Conservation (phyloP, 495 filamentous ascomycete species). For the Aspergillus campestris region DNA sequence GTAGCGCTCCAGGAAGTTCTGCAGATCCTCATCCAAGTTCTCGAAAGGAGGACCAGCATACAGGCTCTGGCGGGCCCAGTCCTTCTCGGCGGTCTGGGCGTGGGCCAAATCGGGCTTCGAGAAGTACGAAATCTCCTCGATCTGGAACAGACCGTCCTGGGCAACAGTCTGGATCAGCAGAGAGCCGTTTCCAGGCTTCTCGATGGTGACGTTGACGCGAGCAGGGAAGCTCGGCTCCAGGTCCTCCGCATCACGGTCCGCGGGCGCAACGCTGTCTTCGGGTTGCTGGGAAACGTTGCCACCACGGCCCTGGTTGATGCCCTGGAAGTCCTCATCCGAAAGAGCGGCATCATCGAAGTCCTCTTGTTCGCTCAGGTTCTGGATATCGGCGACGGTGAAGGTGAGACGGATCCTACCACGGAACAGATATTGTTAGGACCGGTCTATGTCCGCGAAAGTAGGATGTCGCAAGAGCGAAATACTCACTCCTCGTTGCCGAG, state of each 20-base stretch:
- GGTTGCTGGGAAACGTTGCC: constrained; percentile 46
- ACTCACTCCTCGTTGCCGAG: constrained; percentile 82
- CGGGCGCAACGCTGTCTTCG: constrained; percentile 49
- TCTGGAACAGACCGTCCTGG: constrained; percentile 77
- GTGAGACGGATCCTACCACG: constrained; percentile 68
- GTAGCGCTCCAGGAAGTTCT: constrained; percentile 85
- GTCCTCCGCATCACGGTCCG: constrained; percentile 48
- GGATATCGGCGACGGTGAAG: constrained; percentile 90
- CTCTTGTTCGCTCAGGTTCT: constrained; percentile 57
- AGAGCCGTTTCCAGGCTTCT: constrained; percentile 74
- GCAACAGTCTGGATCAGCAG: constrained; percentile 80
- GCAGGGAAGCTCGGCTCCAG: constrained; percentile 62
- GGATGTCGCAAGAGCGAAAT: neutral
- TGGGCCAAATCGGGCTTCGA: constrained; percentile 61
- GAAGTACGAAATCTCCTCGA: constrained; percentile 90
- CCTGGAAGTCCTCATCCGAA: constrained; percentile 46
- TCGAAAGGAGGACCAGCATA: constrained; percentile 91
- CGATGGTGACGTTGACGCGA: constrained; percentile 76
- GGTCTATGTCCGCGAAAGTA: neutral
- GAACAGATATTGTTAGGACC: constrained; percentile 1
- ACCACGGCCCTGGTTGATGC: constrained; percentile 42
- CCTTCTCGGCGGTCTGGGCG: constrained; percentile 55
- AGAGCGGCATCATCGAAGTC: constrained; percentile 40
- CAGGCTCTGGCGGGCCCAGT: constrained; percentile 60
- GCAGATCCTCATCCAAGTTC: constrained; percentile 92